Percentiles rank a stretch among this genome's conserved stretches.
phyloP scores from a whole-genome alignment of 805 yeast species.

The Saccharomycopsis javanensis region DNA sequence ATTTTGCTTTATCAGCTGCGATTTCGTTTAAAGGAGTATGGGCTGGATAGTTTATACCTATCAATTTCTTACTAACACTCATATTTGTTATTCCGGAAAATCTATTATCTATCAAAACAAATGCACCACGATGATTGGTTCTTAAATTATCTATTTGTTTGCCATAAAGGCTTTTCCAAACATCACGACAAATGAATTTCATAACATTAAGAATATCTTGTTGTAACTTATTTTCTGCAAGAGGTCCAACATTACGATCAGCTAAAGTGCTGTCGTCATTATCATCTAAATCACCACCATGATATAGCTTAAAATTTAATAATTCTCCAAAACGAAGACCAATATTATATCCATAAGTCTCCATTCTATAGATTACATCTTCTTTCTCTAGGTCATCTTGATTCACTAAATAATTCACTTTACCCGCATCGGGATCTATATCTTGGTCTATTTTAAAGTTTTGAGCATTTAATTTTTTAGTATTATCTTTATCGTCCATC shows the following conservation, averaged over 20 bases:
- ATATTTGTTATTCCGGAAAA: constrained; percentile 47
- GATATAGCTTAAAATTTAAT: constrained; percentile 25
- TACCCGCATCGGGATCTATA: constrained; percentile 17
- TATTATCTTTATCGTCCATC: constrained; percentile 20
- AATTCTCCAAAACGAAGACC: constrained; percentile 52
- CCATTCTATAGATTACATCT: constrained; percentile 50
- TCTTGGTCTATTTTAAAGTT: constrained; percentile 26
- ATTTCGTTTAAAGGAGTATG: constrained; percentile 25
- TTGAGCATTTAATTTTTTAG: constrained; percentile 24
- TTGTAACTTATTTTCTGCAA: constrained; percentile 27
- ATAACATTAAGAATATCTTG: constrained; percentile 71
- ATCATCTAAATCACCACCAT: constrained; percentile 35
- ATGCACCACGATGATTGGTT: constrained; percentile 71
- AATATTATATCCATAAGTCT: constrained; percentile 58
- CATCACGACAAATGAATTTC: constrained; percentile 88
- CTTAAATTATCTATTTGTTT: constrained; percentile 88
- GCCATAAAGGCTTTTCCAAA: constrained; percentile 71
- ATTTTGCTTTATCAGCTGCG: constrained; percentile 34
- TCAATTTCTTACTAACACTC: constrained; percentile 33
- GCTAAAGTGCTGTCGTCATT: constrained; percentile 38
- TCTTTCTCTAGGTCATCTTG: constrained; percentile 31
- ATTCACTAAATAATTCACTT: constrained; percentile 26
- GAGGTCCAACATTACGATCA: neutral
- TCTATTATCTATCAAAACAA: constrained; percentile 60
- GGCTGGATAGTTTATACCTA: neutral